Evolutionary conservation across 495 filamentous ascomycete genomes (phyloP), one percentile per base, ranked within the genome.

Genomic region (Xylaria flabelliformis): DNA sequence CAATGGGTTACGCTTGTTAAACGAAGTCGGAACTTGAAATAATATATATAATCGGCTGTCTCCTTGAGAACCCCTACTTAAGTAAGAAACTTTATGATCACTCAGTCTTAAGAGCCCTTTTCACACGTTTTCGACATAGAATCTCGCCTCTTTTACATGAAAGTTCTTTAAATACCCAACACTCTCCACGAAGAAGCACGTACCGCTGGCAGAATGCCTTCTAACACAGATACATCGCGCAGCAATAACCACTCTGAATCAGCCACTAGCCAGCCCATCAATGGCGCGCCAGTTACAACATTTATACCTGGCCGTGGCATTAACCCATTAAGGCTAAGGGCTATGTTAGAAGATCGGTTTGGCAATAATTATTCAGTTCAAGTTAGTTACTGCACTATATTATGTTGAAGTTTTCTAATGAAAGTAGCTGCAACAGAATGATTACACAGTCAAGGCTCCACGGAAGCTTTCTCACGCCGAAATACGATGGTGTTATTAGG

Each of bases 221-320:
- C 46, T 2, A 0, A n/a, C 42, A 1, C 17, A 50, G 4, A 19
- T 17, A 19, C 46, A 19, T 50, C 46, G 17, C 46, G 17, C 17
- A 7, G 17, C 3, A 46, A 15, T 46, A 15, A 4, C 42, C 42
- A 50, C 1, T 50, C 19, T 50, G 42, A 46, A 19, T 21, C 46
- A 19, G 46, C 42, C 4, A 50, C 19, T 5, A n/a, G 17, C 46
- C 19, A 4, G 42, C 42, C 41, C 41, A 1, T 48, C 2, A n/a
- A 50, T 19, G 0, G 21, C 42, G 46, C 46, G 6, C 46, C 1
- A 24, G 2, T 10, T n/a, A 46, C 29, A 0, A 64, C 61, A 6
- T 17, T 9, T 21, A 24, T 64, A 64, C 62, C 62, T 15, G 62
- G 62, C 13, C 62, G 62, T 3, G 32, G 62, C 62, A 64, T 64